Evolutionary conservation across 768 basidiomycete genomes (phyloP), one percentile per base, ranked within the genome.

Genomic region (Amanita thiersii): DNA sequence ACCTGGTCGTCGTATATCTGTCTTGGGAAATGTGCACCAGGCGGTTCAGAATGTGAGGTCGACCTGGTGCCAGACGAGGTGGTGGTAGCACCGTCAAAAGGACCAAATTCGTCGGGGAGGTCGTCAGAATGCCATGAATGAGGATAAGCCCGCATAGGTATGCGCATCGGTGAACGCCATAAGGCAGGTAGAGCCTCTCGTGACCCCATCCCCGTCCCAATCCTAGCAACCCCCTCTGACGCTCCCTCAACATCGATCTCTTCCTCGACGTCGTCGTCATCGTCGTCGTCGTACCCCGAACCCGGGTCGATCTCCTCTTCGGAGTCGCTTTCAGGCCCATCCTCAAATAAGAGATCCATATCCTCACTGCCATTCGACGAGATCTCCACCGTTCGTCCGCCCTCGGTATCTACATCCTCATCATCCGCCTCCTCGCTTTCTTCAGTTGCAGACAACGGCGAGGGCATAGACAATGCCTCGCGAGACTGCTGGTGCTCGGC

Each of bases 391-490:
- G 42, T 43, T 35, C 26, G 20, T 5, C 17, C 26, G 15, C 25
- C 25, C 4, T 43, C 42, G 3, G 34, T 30, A 20, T 44, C 40
- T 1, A 46, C 45, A 2, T 48, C 47, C 12, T 41, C 32, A 19
- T 53, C 56, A 17, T 57, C 49, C 12, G 50, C 46, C 8, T 54
- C 53, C 14, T 52, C 53, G 21, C 35, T 48, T 20, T 43, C 46
- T 25, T 28, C 26, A 9, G 3, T 6, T 4, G 23, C 14, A 14
- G 24, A 25, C 3, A 6, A 15, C 15, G 17, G 20, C 1, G 33
- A 32, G 4, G 23, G 34, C 19, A 18, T n/a, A 19, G 15, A 21
- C 17, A 21, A 36, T 2, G 12, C 19, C 5, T 7, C 24, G 34
- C 37, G 24, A 37, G 35, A 19, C 5, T 19, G 10, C 34, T n/a